Conservation (phyloP, 441 rosid species). For the Sinapis alba region DNA sequence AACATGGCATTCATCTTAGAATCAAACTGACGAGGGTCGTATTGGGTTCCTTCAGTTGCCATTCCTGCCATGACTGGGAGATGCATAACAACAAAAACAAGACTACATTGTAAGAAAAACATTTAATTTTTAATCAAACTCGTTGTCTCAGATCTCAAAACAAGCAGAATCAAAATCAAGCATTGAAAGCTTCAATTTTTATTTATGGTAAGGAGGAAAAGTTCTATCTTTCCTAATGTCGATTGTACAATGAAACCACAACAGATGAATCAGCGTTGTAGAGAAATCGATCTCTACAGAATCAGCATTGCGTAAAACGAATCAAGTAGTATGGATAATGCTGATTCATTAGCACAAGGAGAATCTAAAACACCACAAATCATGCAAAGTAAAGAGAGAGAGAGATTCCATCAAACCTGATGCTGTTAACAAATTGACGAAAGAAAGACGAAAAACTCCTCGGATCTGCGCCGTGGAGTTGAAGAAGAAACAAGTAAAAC, state of each 20-base stretch:
- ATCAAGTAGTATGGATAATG: too few relatives aligned
- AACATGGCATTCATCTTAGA: conserved; percentile 70
- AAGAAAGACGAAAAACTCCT: conserved; percentile 56
- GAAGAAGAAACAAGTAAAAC: background rate
- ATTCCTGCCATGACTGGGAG: conserved; percentile 75
- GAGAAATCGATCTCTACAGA: background rate
- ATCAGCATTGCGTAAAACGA: background rate
- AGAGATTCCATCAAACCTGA: conserved; percentile 40
- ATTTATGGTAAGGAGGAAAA: too few relatives aligned
- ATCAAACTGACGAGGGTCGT: conserved; percentile 72
- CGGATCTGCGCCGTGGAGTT: conserved; percentile 93
- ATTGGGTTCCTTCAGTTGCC: conserved; percentile 69
- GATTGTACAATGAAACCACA: background rate
- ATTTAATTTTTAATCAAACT: background rate
- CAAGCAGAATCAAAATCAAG: background rate
- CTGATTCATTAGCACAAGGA: too few relatives aligned
- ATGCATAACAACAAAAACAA: background rate
- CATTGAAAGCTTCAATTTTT: background rate
- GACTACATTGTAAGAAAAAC: background rate
- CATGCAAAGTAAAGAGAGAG: background rate
- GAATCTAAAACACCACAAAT: conserved; percentile 1
- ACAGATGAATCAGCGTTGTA: too few relatives aligned
- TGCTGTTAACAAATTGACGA: conserved; percentile 15
- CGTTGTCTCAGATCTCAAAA: conserved; percentile 11
- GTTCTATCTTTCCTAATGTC: too few relatives aligned